Conservation (phyloP, 495 filamentous ascomycete species). For the Jackrogersella minutella region DNA sequence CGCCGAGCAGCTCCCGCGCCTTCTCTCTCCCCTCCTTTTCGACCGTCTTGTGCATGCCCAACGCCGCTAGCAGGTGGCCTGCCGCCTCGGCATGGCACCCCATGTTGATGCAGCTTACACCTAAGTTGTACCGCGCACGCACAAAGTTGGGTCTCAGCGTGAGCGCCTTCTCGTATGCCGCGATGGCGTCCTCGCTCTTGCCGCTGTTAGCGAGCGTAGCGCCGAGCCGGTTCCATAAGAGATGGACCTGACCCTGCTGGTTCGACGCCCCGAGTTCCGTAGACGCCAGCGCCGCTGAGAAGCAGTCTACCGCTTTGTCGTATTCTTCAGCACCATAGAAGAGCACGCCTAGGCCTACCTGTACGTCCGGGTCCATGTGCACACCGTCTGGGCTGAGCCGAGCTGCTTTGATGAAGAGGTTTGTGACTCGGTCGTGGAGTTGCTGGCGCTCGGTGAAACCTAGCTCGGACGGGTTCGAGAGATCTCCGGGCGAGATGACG, state of each 20-base stretch:
- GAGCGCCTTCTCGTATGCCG: slow-evolving; percentile 92
- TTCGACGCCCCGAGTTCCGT: slow-evolving; percentile 81
- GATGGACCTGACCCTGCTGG: slow-evolving; percentile 78
- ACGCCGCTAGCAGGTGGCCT: slow-evolving; percentile 88
- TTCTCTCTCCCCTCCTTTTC: slow-evolving; percentile 85
- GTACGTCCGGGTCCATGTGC: slow-evolving; percentile 97
- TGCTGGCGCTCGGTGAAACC: slow-evolving; percentile 92
- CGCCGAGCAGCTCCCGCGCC: slow-evolving; percentile 80
- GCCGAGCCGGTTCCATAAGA: slow-evolving; percentile 97
- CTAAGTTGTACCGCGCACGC: slow-evolving; percentile 94
- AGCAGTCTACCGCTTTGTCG: slow-evolving; percentile 98
- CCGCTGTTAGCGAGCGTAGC: slow-evolving; percentile 96
- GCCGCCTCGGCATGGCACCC: slow-evolving; percentile 93
- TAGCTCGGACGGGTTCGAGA: slow-evolving; percentile 75
- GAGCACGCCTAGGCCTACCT: slow-evolving; percentile 94
- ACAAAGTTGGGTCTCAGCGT: slow-evolving; percentile 93
- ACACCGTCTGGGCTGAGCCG: slow-evolving; percentile 85
- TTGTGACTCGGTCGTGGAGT: slow-evolving; percentile 88
- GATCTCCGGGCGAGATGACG: slow-evolving; percentile 70
- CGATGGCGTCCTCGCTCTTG: slow-evolving; percentile 92
- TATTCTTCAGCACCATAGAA: slow-evolving; percentile 99
- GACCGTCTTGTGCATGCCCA: slow-evolving; percentile 96
- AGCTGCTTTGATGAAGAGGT: slow-evolving; percentile 89
- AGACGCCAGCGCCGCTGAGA: slow-evolving; percentile 83
- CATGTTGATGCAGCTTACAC: slow-evolving; percentile 97